Evolutionary conservation across 805 yeast species (phyloP), one percentile per base, ranked within the genome.

Genomic region (Candida maltosa): DNA sequence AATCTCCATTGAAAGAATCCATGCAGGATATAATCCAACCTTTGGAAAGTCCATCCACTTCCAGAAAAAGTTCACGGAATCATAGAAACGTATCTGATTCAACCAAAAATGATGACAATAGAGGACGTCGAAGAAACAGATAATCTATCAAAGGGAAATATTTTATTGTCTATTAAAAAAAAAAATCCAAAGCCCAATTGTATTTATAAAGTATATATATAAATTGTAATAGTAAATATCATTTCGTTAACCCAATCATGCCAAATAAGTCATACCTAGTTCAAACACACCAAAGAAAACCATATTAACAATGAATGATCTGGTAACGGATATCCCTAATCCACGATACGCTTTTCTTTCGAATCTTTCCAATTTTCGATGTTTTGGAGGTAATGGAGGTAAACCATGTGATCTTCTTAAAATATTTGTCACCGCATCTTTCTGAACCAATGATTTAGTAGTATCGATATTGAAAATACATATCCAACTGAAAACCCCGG

Each of bases 401-500:
- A 70, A 48, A 24, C 82, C 73, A 39, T 72, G 65, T 48, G 63
- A 62, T 27, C 52, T 64, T 36, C 84, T 53, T 25, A 83, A 61
- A n/a, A 83, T 77, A 43, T 80, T 78, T 20, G 81, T 67, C 17
- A 86, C 83, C 4, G 83, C 67, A 47, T 86, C 91, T 39, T 83
- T 75, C 51, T 87, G 96, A 29, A 77, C 71, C 38, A 81, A 69
- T 1, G 89, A 77, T 52, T 87, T 87, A 39, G 83, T 67, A 0
- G 95, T 87, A 55, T 87, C 96, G 8, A 87, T 53, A 3, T 95
- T 94, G 60, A 83, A 87, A 3, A 86, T 80, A 1, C 78, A 56
- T 2, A 78, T 58, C 94, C 95, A 86, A 33, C 87, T 72, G 12
- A 82, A 58, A 12, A 81, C 73, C 3, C 95, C 95, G 4, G 93